Conservation (phyloP, 495 filamentous ascomycete species). For the Geoglossum glabrum region DNA sequence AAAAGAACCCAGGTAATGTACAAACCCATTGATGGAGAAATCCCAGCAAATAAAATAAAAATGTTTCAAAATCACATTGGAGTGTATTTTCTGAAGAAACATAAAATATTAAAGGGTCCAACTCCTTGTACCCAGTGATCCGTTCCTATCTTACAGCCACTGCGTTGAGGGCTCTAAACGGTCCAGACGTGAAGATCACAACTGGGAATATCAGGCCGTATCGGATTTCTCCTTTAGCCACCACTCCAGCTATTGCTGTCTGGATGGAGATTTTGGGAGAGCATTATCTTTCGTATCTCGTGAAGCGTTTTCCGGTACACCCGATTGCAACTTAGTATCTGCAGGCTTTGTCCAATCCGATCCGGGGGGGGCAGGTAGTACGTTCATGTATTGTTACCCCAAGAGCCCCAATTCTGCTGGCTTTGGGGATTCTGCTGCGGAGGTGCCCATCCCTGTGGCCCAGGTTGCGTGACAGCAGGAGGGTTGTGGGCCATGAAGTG, state of each 20-base stretch:
- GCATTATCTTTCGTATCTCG: neutral
- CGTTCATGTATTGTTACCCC: neutral
- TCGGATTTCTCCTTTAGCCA: neutral
- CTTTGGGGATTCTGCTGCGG: conserved; percentile 10
- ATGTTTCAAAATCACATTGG: neutral
- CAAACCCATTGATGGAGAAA: neutral
- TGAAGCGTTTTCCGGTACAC: neutral
- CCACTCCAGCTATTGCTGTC: neutral
- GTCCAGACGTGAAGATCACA: neutral
- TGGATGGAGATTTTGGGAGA: neutral
- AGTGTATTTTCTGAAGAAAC: conserved; percentile 8
- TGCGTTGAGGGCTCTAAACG: neutral
- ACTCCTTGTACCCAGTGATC: neutral
- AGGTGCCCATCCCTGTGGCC: conserved; percentile 29
- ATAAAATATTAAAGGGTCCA: conserved; percentile 5
- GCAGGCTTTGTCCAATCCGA: neutral
- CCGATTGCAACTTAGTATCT: neutral
- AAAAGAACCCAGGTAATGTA: neutral
- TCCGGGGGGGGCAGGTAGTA: neutral
- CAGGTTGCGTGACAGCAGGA: conserved; percentile 16
- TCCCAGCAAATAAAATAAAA: neutral
- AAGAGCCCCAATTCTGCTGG: conserved; percentile 2
- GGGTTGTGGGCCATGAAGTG: conserved; percentile 18
- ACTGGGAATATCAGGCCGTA: neutral
- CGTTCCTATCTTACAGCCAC: neutral